A percentile compares a stretch with the other conserved stretches of the same genome.
Conservation (phyloP, 2,329 filamentous ascomycete genomes). For the Alternaria postmessia region DNA sequence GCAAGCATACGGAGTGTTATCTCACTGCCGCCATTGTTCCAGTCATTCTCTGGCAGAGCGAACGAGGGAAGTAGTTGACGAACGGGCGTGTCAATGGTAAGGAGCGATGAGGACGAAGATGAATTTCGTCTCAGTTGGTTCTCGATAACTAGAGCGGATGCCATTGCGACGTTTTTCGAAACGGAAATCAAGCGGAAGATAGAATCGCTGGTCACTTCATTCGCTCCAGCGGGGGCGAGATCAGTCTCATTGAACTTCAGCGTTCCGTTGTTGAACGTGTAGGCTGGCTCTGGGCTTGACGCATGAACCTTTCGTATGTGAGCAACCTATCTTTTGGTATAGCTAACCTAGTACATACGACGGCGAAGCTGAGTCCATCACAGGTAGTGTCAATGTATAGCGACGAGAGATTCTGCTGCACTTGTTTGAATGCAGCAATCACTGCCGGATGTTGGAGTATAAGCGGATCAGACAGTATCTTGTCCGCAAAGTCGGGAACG, state of each 20-base stretch:
- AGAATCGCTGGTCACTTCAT: constrained; percentile 37
- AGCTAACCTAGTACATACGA: constrained; percentile 27
- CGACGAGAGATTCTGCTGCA: constrained; percentile 25
- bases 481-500: constrained; percentile 36
- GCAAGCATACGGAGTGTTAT: constrained; percentile 45
- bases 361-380: constrained; percentile 42
- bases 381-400: constrained; percentile 33
- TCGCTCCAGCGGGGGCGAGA: not conserved
- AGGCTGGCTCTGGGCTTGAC: constrained; percentile 27
- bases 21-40: constrained; percentile 42
- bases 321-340: not conserved
- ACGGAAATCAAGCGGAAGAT: constrained; percentile 42
- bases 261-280: constrained; percentile 38
- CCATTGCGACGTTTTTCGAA: constrained; percentile 40
- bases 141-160: constrained; percentile 33
- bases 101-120: not conserved
- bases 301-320: constrained; percentile 34
- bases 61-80: constrained; percentile 34
- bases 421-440: constrained; percentile 32
- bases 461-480: constrained; percentile 26
- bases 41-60: constrained; percentile 32
- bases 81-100: constrained; percentile 36
- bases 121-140: constrained; percentile 18
- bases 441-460: constrained; percentile 35
- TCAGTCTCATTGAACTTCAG: constrained; percentile 44